Conservation (phyloP, 2,329 filamentous ascomycete species). For the Cladosporium sphaerospermum region DNA sequence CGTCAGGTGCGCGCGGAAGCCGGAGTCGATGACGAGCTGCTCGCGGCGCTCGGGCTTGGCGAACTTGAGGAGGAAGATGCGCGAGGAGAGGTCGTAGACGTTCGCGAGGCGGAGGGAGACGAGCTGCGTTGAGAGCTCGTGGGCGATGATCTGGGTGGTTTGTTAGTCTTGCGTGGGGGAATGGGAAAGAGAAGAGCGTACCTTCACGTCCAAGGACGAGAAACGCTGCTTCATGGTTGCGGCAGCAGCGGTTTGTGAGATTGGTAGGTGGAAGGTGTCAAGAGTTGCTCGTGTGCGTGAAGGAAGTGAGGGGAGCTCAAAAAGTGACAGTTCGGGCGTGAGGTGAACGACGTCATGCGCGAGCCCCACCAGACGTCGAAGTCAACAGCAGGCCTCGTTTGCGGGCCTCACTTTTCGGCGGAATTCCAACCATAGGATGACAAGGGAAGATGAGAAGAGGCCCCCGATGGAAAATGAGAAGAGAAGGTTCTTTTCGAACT, state of each 20-base stretch:
- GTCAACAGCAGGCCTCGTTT: no score
- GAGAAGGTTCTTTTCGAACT: conserved; percentile 2
- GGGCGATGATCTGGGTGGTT: conserved; percentile 75
- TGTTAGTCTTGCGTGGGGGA: conserved; percentile 12
- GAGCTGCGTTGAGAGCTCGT: conserved; percentile 77
- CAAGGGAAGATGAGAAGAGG: background rate
- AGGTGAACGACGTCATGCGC: conserved; percentile 4
- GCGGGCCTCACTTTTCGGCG: no score
- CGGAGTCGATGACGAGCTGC: conserved; percentile 87
- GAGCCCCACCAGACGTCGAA: background rate
- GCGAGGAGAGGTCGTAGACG: conserved; percentile 91
- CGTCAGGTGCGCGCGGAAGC: conserved; percentile 92
- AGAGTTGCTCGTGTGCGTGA: background rate
- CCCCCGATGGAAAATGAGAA: background rate
- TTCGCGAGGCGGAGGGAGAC: conserved; percentile 79
- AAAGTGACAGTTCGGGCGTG: background rate
- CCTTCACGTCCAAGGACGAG: conserved; percentile 72
- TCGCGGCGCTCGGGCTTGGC: conserved; percentile 82
- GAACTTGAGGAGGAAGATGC: conserved; percentile 93
- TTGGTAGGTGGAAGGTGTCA: background rate
- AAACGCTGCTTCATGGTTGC: conserved; percentile 68
- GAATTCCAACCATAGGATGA: background rate
- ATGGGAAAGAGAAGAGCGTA: conserved; percentile 23
- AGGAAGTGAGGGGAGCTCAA: background rate
- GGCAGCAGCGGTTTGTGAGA: background rate